Base-by-base conservation (phyloP, 352 stramenopile species). In the Globisporangium ultimum region DNA sequence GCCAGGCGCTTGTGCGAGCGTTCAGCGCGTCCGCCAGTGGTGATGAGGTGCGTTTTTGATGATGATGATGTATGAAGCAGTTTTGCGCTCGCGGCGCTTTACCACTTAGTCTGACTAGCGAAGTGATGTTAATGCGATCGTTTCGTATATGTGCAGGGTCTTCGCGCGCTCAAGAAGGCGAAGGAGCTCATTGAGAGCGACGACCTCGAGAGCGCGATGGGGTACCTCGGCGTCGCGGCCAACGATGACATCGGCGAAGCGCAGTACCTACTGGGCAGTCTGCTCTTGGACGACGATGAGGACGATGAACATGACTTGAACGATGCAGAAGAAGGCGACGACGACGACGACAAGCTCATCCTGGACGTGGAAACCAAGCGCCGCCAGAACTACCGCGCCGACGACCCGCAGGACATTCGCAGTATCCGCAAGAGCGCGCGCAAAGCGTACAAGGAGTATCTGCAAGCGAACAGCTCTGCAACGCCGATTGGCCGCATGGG, bases 351-450 rank as follows among this genome's bases (percentile, higher is more conserved):
- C n/a, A 62, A 76, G 56, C 72, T 91, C 18, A 57, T 89, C 15
- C 50, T 74, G 10, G 86, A 95, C 46, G 86, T 78, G 10, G 81
- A 95, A 60, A 56, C 68, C n/a, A 87, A 89, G 64, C 80, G 86
- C 32, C 80, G 82, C 17, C 70, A 60, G 45, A 76, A 68, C 6
- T 61, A 71, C 47, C 63, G 78, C 34, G 28, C 55, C 0, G 69
- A 83, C n/a, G 78, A 90, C 49, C 69, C 71, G 2, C 53, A 81
- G 40, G 76, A 91, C 55, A 78, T 93, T n/a, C 76, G 75, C 18
- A 81, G 74, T 20, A 95, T 95, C 64, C 78, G 81, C 47, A 93
- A 92, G 74, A 76, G 72, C 40, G 86, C 86, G 36, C 81, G 86
- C 41, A 70, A 78, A 43, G 70, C 77, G 13, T 93, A 95, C 76